These are phyloP conservation scores for Penicillium bovifimosum DNA, from an alignment of 495 filamentous ascomycete species.

Conservation along the genomic window DNA sequence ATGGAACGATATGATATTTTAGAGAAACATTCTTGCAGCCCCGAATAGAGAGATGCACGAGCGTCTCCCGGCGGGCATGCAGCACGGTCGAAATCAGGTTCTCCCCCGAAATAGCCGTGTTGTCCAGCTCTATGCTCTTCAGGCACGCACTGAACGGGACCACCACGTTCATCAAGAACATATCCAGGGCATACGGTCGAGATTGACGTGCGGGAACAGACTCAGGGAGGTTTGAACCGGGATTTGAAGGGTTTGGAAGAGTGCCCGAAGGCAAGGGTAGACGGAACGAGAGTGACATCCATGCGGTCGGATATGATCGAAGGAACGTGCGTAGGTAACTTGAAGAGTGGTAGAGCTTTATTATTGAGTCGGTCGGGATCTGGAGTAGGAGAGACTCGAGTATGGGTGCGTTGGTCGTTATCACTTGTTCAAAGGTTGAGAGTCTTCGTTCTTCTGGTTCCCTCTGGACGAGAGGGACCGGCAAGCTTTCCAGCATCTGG, in stretches of 20 bases:
- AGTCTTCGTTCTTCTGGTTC: conserved; percentile 31
- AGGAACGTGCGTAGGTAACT: conserved; percentile 50
- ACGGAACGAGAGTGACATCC: conserved; percentile 56
- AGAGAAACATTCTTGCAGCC: conserved; percentile 63
- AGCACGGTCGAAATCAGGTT: conserved; percentile 50
- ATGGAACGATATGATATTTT: conserved; percentile 60
- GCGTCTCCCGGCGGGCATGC: conserved; percentile 44
- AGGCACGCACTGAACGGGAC: conserved; percentile 51
- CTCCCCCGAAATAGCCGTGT: conserved; percentile 55
- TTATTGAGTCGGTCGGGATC: conserved; percentile 49
- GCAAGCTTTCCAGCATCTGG: conserved; percentile 26
- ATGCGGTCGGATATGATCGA: conserved; percentile 53
- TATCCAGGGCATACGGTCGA: conserved; percentile 51
- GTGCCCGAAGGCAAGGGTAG: conserved; percentile 44
- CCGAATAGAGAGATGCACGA: conserved; percentile 56
- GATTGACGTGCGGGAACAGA: conserved; percentile 43
- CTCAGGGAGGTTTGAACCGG: conserved; percentile 32
- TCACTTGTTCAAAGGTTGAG: conserved; percentile 47
- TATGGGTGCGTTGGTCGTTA: conserved; percentile 51
- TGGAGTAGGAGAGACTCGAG: conserved; percentile 55
- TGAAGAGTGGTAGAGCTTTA: conserved; percentile 55
- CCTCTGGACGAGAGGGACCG: conserved; percentile 21
- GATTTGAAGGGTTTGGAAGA: conserved; percentile 27
- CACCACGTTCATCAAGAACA: conserved; percentile 50
- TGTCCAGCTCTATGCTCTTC: conserved; percentile 53